Base-by-base conservation (phyloP, 768 basidiomycete genomes). In the Galerina sulciceps region DNA sequence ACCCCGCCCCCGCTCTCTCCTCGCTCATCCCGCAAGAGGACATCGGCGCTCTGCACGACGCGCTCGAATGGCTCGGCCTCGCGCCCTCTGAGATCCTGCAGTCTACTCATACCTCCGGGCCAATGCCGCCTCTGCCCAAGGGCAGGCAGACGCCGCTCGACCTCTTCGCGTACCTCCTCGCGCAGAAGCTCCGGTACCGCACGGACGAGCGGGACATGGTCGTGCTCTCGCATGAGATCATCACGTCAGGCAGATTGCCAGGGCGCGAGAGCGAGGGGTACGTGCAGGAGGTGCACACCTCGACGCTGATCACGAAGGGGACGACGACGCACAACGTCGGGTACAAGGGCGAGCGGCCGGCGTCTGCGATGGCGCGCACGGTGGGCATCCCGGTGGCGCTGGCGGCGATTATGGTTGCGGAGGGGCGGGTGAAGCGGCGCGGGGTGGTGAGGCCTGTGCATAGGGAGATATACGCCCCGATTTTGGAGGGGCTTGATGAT, bases 301-400 rank as follows among this genome's bases (percentile, higher is more conserved):
- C 91, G 8, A 81, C 83, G 20, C 70, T 94, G 13, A 76, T 88
- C 20, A 74, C 81, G 34, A 89, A 89, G 63, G 94, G 79, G 1
- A 81, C 77, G 17, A 61, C 75, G 6, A 35, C 37, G 17, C 53
- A 57, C 8, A 66, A 71, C 18, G 50, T 62, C 4, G 64, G 61
- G 1, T 64, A 63, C 58, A 20, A 50, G 26, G 67, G 69, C 34
- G 64, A 62, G 53, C 58, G 69, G 1, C 69, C 67, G 1, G 83
- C 81, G 2, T 90, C 90, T 0, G 95, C 95, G 4, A 97, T 97
- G 95, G 85, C 93, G n/a, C 79, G 87, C 31, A 93, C 91, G 2
- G 95, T 97, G 15, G 94, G 94, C 4, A 73, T 95, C 44, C 95
- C 95, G 0, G 85, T 96, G 6, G 95, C 91, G 1, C 85, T 94